Base-by-base conservation (phyloP, 2,329 filamentous ascomycete genomes). In the Pseudocercospora pini-densiflorae region DNA sequence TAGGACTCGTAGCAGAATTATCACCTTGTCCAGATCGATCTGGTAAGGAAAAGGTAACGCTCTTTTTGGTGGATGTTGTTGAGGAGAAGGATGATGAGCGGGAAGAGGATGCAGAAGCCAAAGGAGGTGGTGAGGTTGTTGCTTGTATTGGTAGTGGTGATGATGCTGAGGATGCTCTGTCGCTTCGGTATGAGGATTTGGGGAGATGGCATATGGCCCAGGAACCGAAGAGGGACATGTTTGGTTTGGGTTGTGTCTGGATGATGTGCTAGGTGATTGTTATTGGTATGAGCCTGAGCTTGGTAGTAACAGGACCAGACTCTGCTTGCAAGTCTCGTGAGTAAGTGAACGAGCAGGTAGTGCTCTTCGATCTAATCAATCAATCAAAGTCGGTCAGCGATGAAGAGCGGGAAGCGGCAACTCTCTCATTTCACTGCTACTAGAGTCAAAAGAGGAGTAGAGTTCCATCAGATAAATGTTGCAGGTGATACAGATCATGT, bases 171-270 rank as follows among this genome's bases (percentile, higher is more conserved):
- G 23, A n/a, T 16, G 59, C 10, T 49, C 57, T 3, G 10, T 59
- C 57, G 14, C 2, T 24, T 2, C 57, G 33, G 7, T 45, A 23
- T 16, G 51, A 29, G 7, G 51, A 54, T 54, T 29, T 54, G 51
- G 51, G 51, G 31, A 62, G 45, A 21, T 62, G 60, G 49, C 60
- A 62, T 14, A 62, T 36, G 9, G 60, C 60, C 60, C 60, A 62
- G 45, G 16, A 23, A 21, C 60, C 60, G 45, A 54, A 33, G 47
- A 62, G 45, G 27, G 60, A 53, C 60, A 62, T 61, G 19, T 23
- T 59, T 36, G 54, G 40, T 8, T 53, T 51, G 27, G n/a, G 5
- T 29, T n/a, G n/a, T n/a, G n/a, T n/a, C n/a, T n/a, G n/a, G n/a
- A n/a, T n/a, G n/a, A n/a, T n/a, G n/a, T n/a, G n/a, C n/a, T n/a